Evolutionary conservation across 2,329 filamentous ascomycete genomes (phyloP), one percentile per base, ranked within the genome.

Genomic region (Colletotrichum sublineola): DNA sequence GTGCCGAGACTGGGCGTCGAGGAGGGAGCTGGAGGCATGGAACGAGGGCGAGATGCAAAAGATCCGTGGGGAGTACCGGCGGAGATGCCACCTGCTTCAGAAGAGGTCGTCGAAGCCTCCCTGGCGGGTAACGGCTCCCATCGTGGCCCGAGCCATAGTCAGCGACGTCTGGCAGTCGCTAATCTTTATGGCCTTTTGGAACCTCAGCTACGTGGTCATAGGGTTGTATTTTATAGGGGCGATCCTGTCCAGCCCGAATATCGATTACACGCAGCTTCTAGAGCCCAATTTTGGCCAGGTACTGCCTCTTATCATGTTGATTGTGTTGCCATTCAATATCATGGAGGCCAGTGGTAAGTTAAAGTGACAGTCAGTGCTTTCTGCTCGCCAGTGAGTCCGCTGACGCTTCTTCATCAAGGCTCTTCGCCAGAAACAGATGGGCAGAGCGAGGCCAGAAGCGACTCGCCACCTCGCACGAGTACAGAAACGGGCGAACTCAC

Each of bases 181-280:
- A 2, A 18, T 52, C 5, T 7, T 52, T 3, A 12, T 3, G 12
- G 15, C 6, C 24, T 29, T 29, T 15, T 24, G 7, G 24, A 52
- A 31, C 24, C 24, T 52, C 24, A 18, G 48, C 48, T 52, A 5
- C 48, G 18, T 24, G 12, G 24, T 52, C 14, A 31, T 5, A 2
- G 24, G 5, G 14, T 3, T 52, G 24, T 31, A 52, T 31, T 15
- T 8, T 52, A 5, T 31, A 5, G 14, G 33, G 18, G 1, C 2
- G 1, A 20, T 33, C 4, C 8, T 55, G 15, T 15, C 20, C 8
- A 1, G 2, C 15, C 24, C 24, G 6, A 1, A 1, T 2, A 3
- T n/a, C 8, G 14, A 55, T n/a, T 52, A 8, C 31, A 11, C 8
- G 24, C 12, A 12, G 24, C 50, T 31, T 36, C 18, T 33, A 15